Conservation (phyloP, 805 yeast species). For the Babjeviella inositovora region DNA sequence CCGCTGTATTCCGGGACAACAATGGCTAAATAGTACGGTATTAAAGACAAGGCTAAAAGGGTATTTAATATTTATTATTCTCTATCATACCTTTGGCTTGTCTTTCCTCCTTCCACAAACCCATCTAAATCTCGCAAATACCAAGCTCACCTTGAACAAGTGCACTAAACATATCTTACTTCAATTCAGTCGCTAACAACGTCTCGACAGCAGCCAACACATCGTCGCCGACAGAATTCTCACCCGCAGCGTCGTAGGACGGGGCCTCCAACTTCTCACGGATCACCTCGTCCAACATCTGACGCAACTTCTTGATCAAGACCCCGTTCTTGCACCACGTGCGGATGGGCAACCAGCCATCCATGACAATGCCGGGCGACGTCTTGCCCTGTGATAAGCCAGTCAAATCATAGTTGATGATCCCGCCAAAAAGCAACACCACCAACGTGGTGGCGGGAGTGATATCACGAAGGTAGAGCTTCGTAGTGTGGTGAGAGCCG, state of each 20-base stretch:
- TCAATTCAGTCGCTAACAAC: slow-evolving; percentile 10
- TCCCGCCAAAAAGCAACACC: slow-evolving; percentile 70
- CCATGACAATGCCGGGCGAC: slow-evolving; percentile 75
- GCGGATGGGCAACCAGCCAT: slow-evolving; percentile 77
- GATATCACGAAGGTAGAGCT: slow-evolving; percentile 53
- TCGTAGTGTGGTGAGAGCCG: slow-evolving; percentile 45
- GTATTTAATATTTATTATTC: too few species aligned
- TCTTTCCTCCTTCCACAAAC: too few species aligned
- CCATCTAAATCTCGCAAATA: too few species aligned
- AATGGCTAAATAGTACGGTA: too few species aligned
- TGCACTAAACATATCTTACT: too few species aligned
- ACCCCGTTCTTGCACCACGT: slow-evolving; percentile 96
- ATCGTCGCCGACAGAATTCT: slow-evolving; percentile 11
- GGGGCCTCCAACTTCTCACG: slow-evolving; percentile 43
- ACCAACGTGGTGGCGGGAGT: slow-evolving; percentile 71
- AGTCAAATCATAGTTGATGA: slow-evolving; percentile 39
- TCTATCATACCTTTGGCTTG: too few species aligned
- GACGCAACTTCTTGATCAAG: slow-evolving; percentile 52
- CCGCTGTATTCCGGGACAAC: too few species aligned
- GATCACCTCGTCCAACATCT: slow-evolving; percentile 50
- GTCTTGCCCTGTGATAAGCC: slow-evolving; percentile 24
- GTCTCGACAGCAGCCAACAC: slow-evolving; percentile 22
- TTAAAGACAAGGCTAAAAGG: too few species aligned
- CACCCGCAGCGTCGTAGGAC: slow-evolving; percentile 7
- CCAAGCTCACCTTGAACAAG: too few species aligned